phyloP scores from a whole-genome alignment of 345 rosid species.

The Linum lewisii region DNA sequence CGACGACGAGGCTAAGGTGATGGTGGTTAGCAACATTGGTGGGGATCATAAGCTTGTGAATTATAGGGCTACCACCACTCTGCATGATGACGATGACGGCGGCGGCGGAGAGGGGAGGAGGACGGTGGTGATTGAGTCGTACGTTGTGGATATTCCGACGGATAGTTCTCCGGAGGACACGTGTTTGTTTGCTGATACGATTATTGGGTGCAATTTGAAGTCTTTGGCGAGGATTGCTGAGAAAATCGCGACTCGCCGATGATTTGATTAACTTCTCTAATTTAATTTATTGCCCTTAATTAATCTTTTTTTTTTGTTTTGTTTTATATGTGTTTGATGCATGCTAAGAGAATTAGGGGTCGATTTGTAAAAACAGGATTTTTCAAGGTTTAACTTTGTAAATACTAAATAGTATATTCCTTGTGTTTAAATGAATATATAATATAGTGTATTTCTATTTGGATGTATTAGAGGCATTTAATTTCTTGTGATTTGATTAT shows the following conservation, averaged over 20 bases:
- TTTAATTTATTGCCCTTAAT: too few relatives aligned
- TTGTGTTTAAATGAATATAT: too few relatives aligned
- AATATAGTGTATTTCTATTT: too few relatives aligned
- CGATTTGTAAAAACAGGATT: too few relatives aligned
- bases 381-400: too few relatives aligned
- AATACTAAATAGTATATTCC: too few relatives aligned
- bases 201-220: constrained; percentile 5
- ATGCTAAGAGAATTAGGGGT: too few relatives aligned
- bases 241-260: constrained; percentile 1
- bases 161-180: constrained; percentile 14
- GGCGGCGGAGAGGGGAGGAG: neutral
- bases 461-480: too few relatives aligned
- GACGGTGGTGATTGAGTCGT: constrained; percentile 13
- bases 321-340: too few relatives aligned
- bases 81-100: constrained; percentile 5
- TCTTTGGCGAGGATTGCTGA: constrained; percentile 11
- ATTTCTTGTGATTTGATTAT: too few relatives aligned
- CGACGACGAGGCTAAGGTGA: constrained; percentile 8
- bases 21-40: constrained; percentile 11
- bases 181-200: constrained; percentile 15
- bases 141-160: constrained; percentile 13
- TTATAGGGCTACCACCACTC: constrained; percentile 7
- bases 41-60: constrained; percentile 15
- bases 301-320: too few relatives aligned
- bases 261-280: neutral